Conservation (phyloP, 129 eudicot genomes). For the Solidago caesia region DNA sequence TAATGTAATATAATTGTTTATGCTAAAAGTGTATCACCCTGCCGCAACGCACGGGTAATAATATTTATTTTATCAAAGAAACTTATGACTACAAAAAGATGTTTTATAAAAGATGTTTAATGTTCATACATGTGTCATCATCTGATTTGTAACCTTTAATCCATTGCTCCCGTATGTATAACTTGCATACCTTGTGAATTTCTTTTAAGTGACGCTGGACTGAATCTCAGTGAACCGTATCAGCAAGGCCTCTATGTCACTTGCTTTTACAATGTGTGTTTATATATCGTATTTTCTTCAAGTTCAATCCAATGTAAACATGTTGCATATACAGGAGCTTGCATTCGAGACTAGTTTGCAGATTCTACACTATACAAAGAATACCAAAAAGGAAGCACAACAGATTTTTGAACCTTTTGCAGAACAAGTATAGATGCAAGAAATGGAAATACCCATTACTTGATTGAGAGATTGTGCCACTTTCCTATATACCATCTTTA, state of each 20-base stretch:
- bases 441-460: constrained; percentile 38
- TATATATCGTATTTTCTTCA: constrained; percentile 26
- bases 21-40: too few species aligned
- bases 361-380: constrained; percentile 48
- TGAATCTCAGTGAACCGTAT: constrained; percentile 28
- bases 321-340: constrained; percentile 30
- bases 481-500: constrained; percentile 24
- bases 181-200: constrained; percentile 20
- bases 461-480: constrained; percentile 51
- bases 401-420: constrained; percentile 28
- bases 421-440: constrained; percentile 47
- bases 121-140: constrained; percentile 42
- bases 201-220: constrained; percentile 14
- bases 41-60: too few species aligned
- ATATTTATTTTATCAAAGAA: constrained; percentile 21
- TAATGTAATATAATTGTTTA: too few species aligned
- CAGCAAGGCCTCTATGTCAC: constrained; percentile 22
- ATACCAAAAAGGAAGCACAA: constrained; percentile 55
- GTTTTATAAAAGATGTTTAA: constrained; percentile 29
- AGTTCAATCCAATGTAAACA: constrained; percentile 32
- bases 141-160: constrained; percentile 37
- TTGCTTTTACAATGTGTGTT: constrained; percentile 19
- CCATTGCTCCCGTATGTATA: constrained; percentile 29
- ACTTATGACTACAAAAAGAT: constrained; percentile 39
- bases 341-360: constrained; percentile 37